Percentiles rank a stretch among this genome's conserved stretches.
These are phyloP conservation scores for Cladosporium sp. DNA, from an alignment of 2,329 filamentous ascomycete species.

Conservation along the genomic window DNA sequence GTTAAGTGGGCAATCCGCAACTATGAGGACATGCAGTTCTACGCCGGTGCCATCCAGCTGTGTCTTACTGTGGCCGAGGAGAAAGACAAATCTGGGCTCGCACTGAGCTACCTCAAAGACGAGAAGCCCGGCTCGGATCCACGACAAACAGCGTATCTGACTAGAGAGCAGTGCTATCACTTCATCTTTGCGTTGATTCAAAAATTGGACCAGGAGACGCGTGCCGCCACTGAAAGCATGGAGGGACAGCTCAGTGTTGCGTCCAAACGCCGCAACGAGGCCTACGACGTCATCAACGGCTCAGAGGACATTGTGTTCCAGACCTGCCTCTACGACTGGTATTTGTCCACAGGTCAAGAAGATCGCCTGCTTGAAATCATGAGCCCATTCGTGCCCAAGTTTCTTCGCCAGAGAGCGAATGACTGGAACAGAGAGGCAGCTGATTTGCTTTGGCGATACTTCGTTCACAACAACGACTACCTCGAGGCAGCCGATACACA, in stretches of 20 bases:
- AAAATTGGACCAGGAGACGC: constrained; percentile 66
- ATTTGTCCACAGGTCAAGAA: constrained; percentile 75
- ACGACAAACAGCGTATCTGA: constrained; percentile 60
- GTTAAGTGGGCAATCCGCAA: constrained; percentile 70
- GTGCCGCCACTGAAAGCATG: constrained; percentile 61
- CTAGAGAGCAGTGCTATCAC: constrained; percentile 73
- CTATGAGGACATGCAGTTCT: constrained; percentile 79
- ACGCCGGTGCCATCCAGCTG: constrained; percentile 81
- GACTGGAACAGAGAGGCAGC: constrained; percentile 66
- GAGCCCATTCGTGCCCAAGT: constrained; percentile 78
- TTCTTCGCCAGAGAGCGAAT: constrained; percentile 69
- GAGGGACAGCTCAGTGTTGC: constrained; percentile 73
- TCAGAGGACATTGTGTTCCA: constrained; percentile 93
- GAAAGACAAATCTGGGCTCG: constrained; percentile 79
- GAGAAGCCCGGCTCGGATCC: constrained; percentile 66
- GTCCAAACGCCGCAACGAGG: constrained; percentile 74
- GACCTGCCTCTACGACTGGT: constrained; percentile 97
- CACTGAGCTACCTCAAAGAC: constrained; percentile 81
- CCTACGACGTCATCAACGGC: constrained; percentile 81
- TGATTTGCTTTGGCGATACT: constrained; percentile 88
- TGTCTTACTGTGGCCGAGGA: constrained; percentile 77
- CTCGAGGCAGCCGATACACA: constrained; percentile 86
- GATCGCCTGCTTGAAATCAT: constrained; percentile 80
- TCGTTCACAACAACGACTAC: constrained; percentile 75
- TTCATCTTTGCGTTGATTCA: constrained; percentile 79